A percentile compares a stretch with the other conserved stretches of the same genome.
These are phyloP conservation scores for Thalassiosira livingstoniorum DNA, from an alignment of 352 stramenopile genomes.

Conservation along the genomic window DNA sequence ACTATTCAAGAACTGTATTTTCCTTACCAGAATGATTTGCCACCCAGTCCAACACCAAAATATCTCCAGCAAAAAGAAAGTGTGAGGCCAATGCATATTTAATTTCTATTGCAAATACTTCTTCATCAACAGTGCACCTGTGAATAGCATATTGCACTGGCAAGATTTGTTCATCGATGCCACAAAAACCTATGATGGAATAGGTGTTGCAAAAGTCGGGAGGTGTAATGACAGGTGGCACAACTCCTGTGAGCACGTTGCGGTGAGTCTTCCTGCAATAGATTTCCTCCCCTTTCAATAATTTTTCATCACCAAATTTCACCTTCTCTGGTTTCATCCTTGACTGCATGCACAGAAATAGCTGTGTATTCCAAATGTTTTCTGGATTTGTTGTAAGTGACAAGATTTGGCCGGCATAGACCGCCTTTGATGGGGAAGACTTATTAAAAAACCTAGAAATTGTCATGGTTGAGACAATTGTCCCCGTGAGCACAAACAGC, in stretches of 20 bases:
- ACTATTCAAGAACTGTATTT: background rate
- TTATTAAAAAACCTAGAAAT: too few relatives aligned
- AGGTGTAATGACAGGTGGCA: constrained; percentile 7
- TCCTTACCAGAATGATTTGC: constrained; percentile 10
- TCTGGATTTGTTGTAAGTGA: constrained; percentile 35
- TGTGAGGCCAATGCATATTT: background rate
- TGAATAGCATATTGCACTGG: constrained; percentile 15
- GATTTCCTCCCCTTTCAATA: constrained; percentile 29
- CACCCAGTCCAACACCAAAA: constrained; percentile 8
- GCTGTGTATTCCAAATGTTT: constrained; percentile 6
- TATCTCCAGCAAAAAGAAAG: background rate
- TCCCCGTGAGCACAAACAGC: too few relatives aligned
- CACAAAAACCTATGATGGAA: constrained; percentile 19
- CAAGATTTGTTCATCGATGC: constrained; percentile 13
- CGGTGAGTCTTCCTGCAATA: background rate
- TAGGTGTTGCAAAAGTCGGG: constrained; percentile 27
- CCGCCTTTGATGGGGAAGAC: constrained; percentile 9
- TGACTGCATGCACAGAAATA: constrained; percentile 14
- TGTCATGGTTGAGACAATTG: too few relatives aligned
- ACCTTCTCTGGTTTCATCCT: background rate
- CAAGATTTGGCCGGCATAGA: constrained; percentile 26
- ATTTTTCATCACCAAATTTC: constrained; percentile 41
- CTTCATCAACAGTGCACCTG: background rate
- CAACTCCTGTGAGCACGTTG: constrained; percentile 13
- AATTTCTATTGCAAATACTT: constrained; percentile 15